Conservation (phyloP, 225 moss, liverwort and hornwort species). For the Straminergon stramineum region DNA sequence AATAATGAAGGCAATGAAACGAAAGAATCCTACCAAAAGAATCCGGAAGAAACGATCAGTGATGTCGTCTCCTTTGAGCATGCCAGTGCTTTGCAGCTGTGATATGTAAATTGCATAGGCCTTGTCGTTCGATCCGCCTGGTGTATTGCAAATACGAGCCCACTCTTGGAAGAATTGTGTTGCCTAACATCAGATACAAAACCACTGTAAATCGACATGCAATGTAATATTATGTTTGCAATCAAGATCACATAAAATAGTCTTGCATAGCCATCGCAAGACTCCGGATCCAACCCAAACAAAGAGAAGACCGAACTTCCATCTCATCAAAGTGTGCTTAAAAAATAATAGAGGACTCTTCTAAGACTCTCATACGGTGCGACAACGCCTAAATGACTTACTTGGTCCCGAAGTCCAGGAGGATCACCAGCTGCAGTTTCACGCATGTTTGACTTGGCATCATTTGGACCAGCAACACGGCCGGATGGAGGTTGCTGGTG, state of each 20-base stretch:
- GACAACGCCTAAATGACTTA: not conserved
- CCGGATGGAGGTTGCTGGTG: constrained; percentile 45
- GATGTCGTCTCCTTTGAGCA: constrained; percentile 90
- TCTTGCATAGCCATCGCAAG: not conserved
- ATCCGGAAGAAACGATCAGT: constrained; percentile 89
- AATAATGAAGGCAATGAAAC: not conserved
- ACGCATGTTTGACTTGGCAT: constrained; percentile 49
- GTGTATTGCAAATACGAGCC: constrained; percentile 79
- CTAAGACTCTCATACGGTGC: not conserved
- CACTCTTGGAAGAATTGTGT: constrained; percentile 78
- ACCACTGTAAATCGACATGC: not conserved
- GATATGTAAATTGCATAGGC: constrained; percentile 78
- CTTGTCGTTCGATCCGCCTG: constrained; percentile 73
- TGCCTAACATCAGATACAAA: constrained; percentile 28
- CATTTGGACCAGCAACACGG: constrained; percentile 54
- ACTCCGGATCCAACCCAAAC: not conserved
- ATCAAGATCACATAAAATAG: not conserved
- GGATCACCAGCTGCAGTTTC: constrained; percentile 74
- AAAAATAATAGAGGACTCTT: not conserved
- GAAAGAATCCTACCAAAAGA: constrained; percentile 32
- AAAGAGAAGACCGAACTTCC: not conserved
- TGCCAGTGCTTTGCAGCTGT: constrained; percentile 76
- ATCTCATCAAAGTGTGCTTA: not conserved
- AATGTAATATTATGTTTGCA: not conserved
- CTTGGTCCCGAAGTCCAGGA: constrained; percentile 78